phyloP scores from a whole-genome alignment of 2,329 filamentous ascomycete genomes.

The Peltaster fructicola region DNA sequence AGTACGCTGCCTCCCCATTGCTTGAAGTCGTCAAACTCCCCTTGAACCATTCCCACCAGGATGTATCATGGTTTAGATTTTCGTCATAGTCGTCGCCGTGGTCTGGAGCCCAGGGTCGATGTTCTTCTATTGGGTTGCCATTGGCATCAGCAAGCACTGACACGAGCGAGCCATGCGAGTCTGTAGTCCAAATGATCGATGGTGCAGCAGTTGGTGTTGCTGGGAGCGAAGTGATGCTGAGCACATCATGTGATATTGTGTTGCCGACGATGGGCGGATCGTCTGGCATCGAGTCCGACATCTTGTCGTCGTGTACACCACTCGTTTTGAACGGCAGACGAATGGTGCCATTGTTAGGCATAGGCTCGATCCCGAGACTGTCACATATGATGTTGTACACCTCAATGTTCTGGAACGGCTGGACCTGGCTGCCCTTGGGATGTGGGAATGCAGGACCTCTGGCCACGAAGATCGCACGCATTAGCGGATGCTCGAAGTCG shows the following conservation, averaged over 20 bases:
- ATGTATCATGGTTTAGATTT: constrained; percentile 6
- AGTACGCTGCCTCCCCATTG: constrained; percentile 16
- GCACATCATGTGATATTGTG: constrained; percentile 3
- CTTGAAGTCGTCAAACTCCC: constrained; percentile 15
- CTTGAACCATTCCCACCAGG: constrained; percentile 17
- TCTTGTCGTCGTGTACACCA: constrained; percentile 35
- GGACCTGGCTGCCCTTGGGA: constrained; percentile 57
- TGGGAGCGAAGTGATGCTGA: constrained; percentile 2
- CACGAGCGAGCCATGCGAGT: constrained; percentile 2
- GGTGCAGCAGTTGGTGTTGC: constrained; percentile 1
- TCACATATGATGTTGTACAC: constrained; percentile 93
- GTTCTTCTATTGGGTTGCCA: constrained; percentile 1
- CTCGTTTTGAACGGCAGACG: constrained; percentile 48
- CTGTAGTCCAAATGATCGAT: constrained; percentile 1
- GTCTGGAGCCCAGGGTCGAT: constrained; percentile 2
- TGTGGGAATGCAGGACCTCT: constrained; percentile 86
- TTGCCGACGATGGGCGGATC: constrained; percentile 6
- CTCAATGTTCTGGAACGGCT: constrained; percentile 80
- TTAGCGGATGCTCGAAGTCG: constrained; percentile 83
- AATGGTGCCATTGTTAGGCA: constrained; percentile 76
- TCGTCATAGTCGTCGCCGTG: constrained; percentile 9
- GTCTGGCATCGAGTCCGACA: constrained; percentile 7
- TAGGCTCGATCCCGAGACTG: constrained; percentile 54
- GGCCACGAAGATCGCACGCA: constrained; percentile 90
- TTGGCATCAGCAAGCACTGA: constrained; percentile 1